Percentiles rank a stretch among this genome's conserved stretches.
Evolutionary conservation across 768 basidiomycete genomes (phyloP).

Genomic region (Dendrothele bispora): DNA sequence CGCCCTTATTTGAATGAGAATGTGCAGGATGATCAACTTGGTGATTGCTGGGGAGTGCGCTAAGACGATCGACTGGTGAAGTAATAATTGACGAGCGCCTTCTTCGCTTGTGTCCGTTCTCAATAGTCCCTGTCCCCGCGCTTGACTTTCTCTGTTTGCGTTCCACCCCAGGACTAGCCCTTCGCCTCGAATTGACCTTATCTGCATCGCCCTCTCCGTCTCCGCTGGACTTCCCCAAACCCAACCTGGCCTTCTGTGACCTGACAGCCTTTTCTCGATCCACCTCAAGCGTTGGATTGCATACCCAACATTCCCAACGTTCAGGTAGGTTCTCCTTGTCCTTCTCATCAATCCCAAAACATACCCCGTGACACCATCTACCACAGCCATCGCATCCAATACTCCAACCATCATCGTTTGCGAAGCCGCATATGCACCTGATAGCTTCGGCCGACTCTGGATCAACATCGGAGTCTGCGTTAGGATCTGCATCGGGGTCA

Average conservation of each 20-base stretch:
- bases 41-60: slow-evolving; percentile 33
- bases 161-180: slow-evolving; percentile 20
- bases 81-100: slow-evolving; percentile 14
- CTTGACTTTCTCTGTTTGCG: slow-evolving; percentile 29
- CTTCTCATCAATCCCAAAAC: not conserved
- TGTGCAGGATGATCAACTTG: slow-evolving; percentile 32
- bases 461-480: too few relatives aligned
- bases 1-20: slow-evolving; percentile 19
- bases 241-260: slow-evolving; percentile 41
- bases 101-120: slow-evolving; percentile 24
- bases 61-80: slow-evolving; percentile 31
- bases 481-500: too few relatives aligned
- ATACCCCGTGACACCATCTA: slow-evolving; percentile 4
- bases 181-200: slow-evolving; percentile 16
- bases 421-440: slow-evolving; percentile 2
- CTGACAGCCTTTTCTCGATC: slow-evolving; percentile 49
- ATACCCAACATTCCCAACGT: slow-evolving; percentile 6
- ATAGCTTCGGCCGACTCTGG: slow-evolving; percentile 7
- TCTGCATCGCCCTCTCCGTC: not conserved
- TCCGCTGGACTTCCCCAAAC: slow-evolving; percentile 7
- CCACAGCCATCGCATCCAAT: slow-evolving; percentile 7
- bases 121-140: slow-evolving; percentile 38
- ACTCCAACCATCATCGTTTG: slow-evolving; percentile 4
- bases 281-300: slow-evolving; percentile 27
- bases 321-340: slow-evolving; percentile 6